Conservation (phyloP, 495 filamentous ascomycete species). For the Penicillium alfredii region DNA sequence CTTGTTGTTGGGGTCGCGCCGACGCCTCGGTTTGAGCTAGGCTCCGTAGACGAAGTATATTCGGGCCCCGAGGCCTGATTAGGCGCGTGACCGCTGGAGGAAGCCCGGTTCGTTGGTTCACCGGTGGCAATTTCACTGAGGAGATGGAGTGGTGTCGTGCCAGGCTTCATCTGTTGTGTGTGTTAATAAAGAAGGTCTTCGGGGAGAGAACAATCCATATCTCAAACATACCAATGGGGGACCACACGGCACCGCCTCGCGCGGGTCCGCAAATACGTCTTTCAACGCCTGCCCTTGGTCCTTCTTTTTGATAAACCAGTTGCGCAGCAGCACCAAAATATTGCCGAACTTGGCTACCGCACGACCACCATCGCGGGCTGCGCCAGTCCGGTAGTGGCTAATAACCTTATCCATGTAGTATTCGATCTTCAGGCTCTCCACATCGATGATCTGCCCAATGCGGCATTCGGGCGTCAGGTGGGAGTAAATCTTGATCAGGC, state of each 20-base stretch:
- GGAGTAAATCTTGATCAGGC: constrained; percentile 83
- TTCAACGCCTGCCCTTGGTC: constrained; percentile 29
- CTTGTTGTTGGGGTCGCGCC: no score
- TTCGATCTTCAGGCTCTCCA: constrained; percentile 68
- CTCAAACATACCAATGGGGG: no score
- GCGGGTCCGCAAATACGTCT: constrained; percentile 29
- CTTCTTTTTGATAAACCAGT: constrained; percentile 57
- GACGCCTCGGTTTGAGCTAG: no score
- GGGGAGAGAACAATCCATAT: no score
- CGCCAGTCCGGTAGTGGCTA: constrained; percentile 57
- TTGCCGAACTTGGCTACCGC: constrained; percentile 72
- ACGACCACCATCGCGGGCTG: constrained; percentile 57
- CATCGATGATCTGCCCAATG: constrained; percentile 70
- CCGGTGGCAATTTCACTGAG: constrained; percentile 64
- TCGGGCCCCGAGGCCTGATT: no score
- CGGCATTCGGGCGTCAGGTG: constrained; percentile 63
- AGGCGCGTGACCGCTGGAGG: no score
- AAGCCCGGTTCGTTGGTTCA: constrained; percentile 27
- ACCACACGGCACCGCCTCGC: no score
- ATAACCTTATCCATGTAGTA: constrained; percentile 65
- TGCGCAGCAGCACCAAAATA: constrained; percentile 66
- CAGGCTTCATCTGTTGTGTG: constrained; percentile 15
- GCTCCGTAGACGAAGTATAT: no score
- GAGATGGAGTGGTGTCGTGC: constrained; percentile 55
- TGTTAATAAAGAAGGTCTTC: neutral